Evolutionary conservation across 345 rosid species (phyloP).

Genomic region (Eucalyptus sp.): DNA sequence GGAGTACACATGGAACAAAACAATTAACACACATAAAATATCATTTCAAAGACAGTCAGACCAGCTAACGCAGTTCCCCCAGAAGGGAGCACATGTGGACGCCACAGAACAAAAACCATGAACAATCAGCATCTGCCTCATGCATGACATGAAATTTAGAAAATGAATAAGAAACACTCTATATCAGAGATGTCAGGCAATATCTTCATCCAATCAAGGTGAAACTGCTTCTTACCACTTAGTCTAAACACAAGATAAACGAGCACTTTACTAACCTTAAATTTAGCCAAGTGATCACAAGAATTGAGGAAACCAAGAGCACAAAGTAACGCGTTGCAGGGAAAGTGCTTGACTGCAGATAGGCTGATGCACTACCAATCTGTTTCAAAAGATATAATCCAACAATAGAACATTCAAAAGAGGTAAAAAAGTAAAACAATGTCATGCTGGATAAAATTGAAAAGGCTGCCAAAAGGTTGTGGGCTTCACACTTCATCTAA

Average conservation of each 20-base stretch:
- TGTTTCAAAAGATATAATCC: not conserved
- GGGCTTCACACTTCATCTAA: not conserved
- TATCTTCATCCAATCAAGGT: not conserved
- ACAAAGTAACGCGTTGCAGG: conserved; percentile 30
- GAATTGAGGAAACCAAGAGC: conserved; percentile 65
- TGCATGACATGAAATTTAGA: not conserved
- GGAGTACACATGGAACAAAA: fast-evolving
- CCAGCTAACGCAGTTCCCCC: not conserved
- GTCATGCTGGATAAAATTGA: not conserved
- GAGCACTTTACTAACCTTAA: conserved; percentile 37
- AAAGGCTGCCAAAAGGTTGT: not conserved
- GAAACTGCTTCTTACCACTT: not conserved
- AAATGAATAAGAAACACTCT: not conserved
- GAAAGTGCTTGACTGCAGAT: conserved; percentile 60
- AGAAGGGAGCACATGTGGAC: not conserved
- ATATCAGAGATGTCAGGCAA: not conserved
- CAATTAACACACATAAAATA: not conserved
- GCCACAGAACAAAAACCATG: not conserved
- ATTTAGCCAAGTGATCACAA: conserved; percentile 80
- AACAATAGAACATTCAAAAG: not conserved
- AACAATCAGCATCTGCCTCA: not conserved
- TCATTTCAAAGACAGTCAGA: not conserved
- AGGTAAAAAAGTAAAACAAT: not conserved
- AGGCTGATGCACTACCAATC: conserved; percentile 86
- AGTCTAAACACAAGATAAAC: not conserved